Percentiles rank a stretch among this genome's conserved stretches.
These are phyloP conservation scores for Ramularia endophylla DNA, from an alignment of 2,329 filamentous ascomycete species.

Conservation along the genomic window DNA sequence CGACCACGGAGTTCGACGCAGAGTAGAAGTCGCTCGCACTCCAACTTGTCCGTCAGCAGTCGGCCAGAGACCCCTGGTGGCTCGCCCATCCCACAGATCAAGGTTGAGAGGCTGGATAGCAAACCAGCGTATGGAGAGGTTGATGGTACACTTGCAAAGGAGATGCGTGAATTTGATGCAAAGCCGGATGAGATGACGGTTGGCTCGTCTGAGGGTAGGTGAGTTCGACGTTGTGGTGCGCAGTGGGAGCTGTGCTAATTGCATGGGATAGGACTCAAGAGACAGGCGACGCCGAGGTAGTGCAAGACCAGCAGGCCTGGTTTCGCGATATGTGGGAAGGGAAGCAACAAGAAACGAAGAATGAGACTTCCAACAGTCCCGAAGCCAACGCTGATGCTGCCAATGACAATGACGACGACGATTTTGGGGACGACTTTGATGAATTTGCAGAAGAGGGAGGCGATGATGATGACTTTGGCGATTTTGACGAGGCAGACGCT, in stretches of 20 bases:
- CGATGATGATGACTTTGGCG: conserved; percentile 45
- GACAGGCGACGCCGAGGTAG: conserved; percentile 30
- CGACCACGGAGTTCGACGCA: conserved; percentile 35
- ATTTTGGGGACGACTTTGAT: conserved; percentile 65
- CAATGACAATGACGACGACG: conserved; percentile 60
- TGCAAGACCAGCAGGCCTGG: conserved; percentile 28
- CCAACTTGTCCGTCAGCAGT: conserved; percentile 37
- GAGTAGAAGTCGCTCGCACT: conserved; percentile 25
- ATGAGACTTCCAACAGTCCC: too few species aligned
- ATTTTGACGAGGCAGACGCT: conserved; percentile 42
- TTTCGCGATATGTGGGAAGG: conserved; percentile 30
- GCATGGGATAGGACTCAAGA: conserved; percentile 10
- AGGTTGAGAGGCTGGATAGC: conserved; percentile 57
- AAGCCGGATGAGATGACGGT: conserved; percentile 52
- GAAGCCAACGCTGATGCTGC: too few species aligned
- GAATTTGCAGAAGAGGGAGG: conserved; percentile 52
- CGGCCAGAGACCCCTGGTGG: conserved; percentile 47
- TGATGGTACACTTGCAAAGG: conserved; percentile 54
- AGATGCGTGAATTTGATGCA: conserved; percentile 53
- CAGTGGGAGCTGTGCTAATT: too few species aligned
- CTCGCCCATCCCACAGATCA: conserved; percentile 50
- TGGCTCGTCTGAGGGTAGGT: conserved; percentile 53
- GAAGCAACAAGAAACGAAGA: conserved; percentile 7
- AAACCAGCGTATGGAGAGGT: conserved; percentile 55
- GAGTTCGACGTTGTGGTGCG: conserved; percentile 18